Conservation (phyloP, 768 basidiomycete species). For the Leucogyrophana mollusca region DNA sequence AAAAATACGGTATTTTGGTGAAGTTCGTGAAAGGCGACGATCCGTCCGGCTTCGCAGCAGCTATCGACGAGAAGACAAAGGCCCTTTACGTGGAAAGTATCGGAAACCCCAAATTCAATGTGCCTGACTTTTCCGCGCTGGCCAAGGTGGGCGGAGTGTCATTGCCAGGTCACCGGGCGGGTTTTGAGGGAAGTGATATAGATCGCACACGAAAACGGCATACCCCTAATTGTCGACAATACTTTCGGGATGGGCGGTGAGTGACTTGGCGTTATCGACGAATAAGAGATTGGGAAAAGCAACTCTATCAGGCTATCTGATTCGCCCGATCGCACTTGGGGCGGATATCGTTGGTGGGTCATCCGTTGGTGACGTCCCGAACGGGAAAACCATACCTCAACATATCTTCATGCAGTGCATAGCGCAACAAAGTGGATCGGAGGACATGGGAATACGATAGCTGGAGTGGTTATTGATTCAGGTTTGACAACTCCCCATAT, state of each 20-base stretch:
- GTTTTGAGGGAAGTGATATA: slow-evolving; percentile 25
- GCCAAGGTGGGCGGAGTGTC: slow-evolving; percentile 57
- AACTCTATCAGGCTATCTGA: slow-evolving; percentile 49
- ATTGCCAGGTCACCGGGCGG: neutral
- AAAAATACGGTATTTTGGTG: slow-evolving; percentile 53
- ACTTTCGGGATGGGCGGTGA: slow-evolving; percentile 70
- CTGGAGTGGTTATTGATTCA: slow-evolving; percentile 70
- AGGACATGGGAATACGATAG: slow-evolving; percentile 79
- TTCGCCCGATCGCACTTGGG: slow-evolving; percentile 68
- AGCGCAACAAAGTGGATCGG: slow-evolving; percentile 87
- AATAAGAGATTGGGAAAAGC: neutral
- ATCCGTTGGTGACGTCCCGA: neutral
- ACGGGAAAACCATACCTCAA: neutral
- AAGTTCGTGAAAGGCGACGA: slow-evolving; percentile 60
- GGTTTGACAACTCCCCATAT: slow-evolving; percentile 32
- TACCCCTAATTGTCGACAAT: slow-evolving; percentile 82
- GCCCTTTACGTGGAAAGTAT: slow-evolving; percentile 76
- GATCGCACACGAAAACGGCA: slow-evolving; percentile 69
- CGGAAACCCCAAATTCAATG: slow-evolving; percentile 73
- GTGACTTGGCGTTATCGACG: neutral
- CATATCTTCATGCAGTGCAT: slow-evolving; percentile 44
- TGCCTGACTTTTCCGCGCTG: slow-evolving; percentile 66
- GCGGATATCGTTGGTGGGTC: slow-evolving; percentile 71
- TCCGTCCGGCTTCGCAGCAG: slow-evolving; percentile 58
- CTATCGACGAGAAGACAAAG: slow-evolving; percentile 77